Base-by-base conservation (phyloP, 2,329 filamentous ascomycete species). In the Apiospora koreana region DNA sequence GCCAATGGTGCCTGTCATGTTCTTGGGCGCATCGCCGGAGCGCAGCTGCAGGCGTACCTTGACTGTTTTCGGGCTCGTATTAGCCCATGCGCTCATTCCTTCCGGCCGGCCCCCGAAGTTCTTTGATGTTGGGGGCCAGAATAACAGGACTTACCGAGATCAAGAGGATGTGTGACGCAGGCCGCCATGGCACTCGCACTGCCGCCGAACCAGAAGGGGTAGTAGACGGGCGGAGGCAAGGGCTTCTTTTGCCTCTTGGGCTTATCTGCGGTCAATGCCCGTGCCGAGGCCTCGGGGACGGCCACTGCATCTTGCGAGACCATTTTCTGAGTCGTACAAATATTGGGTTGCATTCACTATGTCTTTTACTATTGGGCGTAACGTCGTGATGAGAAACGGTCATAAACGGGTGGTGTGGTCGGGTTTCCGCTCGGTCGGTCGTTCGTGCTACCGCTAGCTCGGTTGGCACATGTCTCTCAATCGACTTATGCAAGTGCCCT, bases 201-300 rank as follows among this genome's bases (percentile, higher is more conserved):
- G 69, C 96, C 96, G 73, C 96, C 96, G 81, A 99, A 98, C 96
- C 95, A 98, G 82, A 95, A 95, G 12, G 93, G 93, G 83, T 95
- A 95, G 41, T 77, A 74, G 28, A 84, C 76, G 68, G 77, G 76
- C 71, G 78, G 76, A 72, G 83, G 83, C 54, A 87, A 42, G 75
- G 79, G 72, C 73, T 83, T 83, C 77, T 83, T 82, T 75, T 82
- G 74, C 14, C 71, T 71, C 71, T 76, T 78, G 38, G 68, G 71
- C 64, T 69, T 71, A 31, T 48, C 25, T 35, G 16, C 18, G 38
- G 42, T 23, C 67, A 70, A 16, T 16, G 41, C 10, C 28, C 38
- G n/a, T 16, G 21, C 68, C 16, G 67, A 25, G 21, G 72, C 73
- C 35, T 74, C 73, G 69, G 73, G 71, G 68, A 74, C 73, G 68